Evolutionary conservation across 2,329 filamentous ascomycete species (phyloP).

Genomic region (Verticillium zaregamsianum): DNA sequence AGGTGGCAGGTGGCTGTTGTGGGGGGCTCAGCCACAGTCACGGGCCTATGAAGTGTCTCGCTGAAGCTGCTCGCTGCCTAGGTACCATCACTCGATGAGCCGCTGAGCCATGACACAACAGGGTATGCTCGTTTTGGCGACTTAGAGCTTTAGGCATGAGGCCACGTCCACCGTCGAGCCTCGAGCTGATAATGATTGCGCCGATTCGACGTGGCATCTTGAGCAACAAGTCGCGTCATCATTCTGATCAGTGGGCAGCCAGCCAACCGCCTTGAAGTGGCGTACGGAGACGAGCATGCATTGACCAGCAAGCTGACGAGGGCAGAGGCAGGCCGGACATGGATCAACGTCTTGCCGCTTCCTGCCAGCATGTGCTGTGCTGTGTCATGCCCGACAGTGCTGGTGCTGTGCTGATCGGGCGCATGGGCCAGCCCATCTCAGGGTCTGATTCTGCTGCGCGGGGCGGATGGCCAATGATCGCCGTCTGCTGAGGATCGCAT

Average conservation of each 20-base stretch:
- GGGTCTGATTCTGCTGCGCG: neutral
- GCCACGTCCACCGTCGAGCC: too few relatives aligned
- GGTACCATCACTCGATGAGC: too few relatives aligned
- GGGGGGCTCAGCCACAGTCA: neutral
- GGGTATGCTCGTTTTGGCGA: too few relatives aligned
- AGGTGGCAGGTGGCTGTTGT: neutral
- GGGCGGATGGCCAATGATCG: neutral
- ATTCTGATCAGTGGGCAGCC: neutral
- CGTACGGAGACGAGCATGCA: neutral
- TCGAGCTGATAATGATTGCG: too few relatives aligned
- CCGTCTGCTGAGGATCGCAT: neutral
- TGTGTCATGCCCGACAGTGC: too few relatives aligned
- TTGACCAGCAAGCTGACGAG: neutral
- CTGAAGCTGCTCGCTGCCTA: too few relatives aligned
- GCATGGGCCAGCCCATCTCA: too few relatives aligned
- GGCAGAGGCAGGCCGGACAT: neutral
- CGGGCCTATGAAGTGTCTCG: too few relatives aligned
- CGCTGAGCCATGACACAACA: too few relatives aligned
- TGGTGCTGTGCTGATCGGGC: too few relatives aligned
- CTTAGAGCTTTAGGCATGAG: too few relatives aligned
- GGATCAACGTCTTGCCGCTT: neutral
- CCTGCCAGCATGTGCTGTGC: neutral
- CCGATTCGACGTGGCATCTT: neutral
- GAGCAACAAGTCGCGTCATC: neutral
- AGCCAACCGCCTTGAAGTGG: neutral